Base-by-base conservation (phyloP, 2,329 filamentous ascomycete species). In the Trichoderma hamatum region DNA sequence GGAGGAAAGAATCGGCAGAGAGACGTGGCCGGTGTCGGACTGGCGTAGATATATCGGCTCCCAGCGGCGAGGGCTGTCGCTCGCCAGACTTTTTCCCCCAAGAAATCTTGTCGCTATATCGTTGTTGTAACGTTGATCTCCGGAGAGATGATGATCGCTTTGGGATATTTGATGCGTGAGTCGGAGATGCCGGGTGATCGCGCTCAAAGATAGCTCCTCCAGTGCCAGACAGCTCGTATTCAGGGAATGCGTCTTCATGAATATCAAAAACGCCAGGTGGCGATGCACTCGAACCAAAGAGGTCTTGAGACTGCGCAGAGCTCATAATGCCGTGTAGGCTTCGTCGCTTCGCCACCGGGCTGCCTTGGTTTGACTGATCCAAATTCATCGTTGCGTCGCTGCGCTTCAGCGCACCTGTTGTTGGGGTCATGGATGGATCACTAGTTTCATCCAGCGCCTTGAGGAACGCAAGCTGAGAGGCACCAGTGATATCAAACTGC, bases 331-430 rank as follows among this genome's bases (percentile, higher is more conserved):
- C 91, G 78, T 97, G 93, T 74, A 97, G 81, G 80, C 94, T 97
- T 75, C 96, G 89, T 72, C 96, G 88, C 83, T 97, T 97, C 58
- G 94, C 92, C 70, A 95, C 92, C 0, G 96, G 95, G 76, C 92
- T 97, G 73, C 92, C 92, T 68, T 92, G 84, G 74, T 86, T 90
- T 32, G 89, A 85, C 72, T 92, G 91, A 75, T 97, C 94, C 60
- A 96, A 82, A 75, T 93, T 93, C 92, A 97, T 95, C 63, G 91
- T 90, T 54, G 92, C 91, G 82, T 98, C 95, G 76, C 91, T 95
- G 74, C 96, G 90, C 85, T 98, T 97, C 74, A 98, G 82, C 5
- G 95, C 94, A 77, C 95, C 97, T 6, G 91, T 89, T 39, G 74
- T 76, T 43, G 76, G 72, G 59, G 75, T 72, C 76, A 78, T 77